Base-by-base conservation (phyloP, 768 basidiomycete species). In the Pleurotus pulmonarius region DNA sequence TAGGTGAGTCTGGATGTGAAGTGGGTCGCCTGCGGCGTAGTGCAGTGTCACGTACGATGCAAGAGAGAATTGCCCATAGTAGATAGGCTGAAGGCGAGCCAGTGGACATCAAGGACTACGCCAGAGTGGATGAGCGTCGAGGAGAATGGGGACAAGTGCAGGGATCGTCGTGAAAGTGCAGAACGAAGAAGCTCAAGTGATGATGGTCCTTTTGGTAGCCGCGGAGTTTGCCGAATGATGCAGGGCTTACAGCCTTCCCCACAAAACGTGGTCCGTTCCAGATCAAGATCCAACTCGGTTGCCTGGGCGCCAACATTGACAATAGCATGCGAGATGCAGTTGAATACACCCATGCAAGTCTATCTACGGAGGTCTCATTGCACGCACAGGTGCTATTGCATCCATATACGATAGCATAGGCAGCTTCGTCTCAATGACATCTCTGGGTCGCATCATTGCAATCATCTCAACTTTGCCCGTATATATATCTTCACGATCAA, bases 61-160 rank as follows among this genome's bases (percentile, higher is more conserved):
- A 76, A 1, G 88, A 75, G 58, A 91, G 76, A 38, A 90, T 79
- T 56, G 88, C 81, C 90, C 90, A 92, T 51, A 89, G 80, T 44
- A 91, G 78, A 67, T 82, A 90, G 55, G 86, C 86, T 20, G 88
- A 78, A 7, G 88, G 81, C 46, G 88, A 90, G 62, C 87, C 87
- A 69, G 76, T 79, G 69, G 81, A 82, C 89, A 92, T 91, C 70
- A 64, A 73, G 61, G 29, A 34, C 40, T 25, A 53, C 39, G 51
- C 51, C 51, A 53, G 51, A 49, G 51, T 41, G 39, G 51, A 41
- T 18, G 39, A 41, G 38, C 15, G 25, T 49, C 29, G 37, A n/a
- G 51, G 51, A 53, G 39, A 40, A 39, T 44, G 41, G 41, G n/a
- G 41, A 22, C n/a, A 44, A 16, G 41, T 22, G 41, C 41, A n/a